Evolutionary conservation across 352 stramenopile species (phyloP), one percentile per base, ranked within the genome.

Genomic region (Phytophthora constricta): DNA sequence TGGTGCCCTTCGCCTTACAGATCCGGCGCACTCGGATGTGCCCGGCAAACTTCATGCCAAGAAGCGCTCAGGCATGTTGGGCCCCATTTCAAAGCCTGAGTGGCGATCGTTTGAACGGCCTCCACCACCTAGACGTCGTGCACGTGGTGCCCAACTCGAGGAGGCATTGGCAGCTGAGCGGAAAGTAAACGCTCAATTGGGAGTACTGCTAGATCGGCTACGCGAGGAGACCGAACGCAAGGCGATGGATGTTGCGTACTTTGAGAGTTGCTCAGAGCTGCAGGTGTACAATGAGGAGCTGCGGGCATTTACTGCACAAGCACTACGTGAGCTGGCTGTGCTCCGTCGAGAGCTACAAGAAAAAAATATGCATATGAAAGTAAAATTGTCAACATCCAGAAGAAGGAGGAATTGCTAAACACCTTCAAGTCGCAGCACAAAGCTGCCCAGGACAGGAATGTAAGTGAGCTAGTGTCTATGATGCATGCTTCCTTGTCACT

Each of bases 161-260:
- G 75, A 93, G 66, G 63, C 76, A 5, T 76, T 95, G n/a, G 62
- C 70, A 19, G 49, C 58, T n/a, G 81, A 92, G n/a, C 67, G 66
- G 25, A 57, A 64, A 39, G 74, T 72, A 16, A 87, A 89, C 37
- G 22, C 58, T 1, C 61, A 78, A 26, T 68, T 92, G 28, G 77
- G 77, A 3, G 13, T 87, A 4, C 43, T 76, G 0, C 72, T 93
- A 25, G 79, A 92, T 27, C 58, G 58, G 1, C 48, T 92, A 27
- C 76, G 81, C 8, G 84, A 95, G 41, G 78, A 92, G 46, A 90
- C 81, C 10, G 86, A 93, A 56, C 79, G 83, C 20, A 90, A 91
- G 49, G 72, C 84, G 42, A 93, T 93, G 86, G 84, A 93, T 54
- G 57, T 91, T 10, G 86, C 86, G 20, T 90, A 88, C 41, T 90